phyloP scores from a whole-genome alignment of 441 rosid genomes.

The Corymbia citriodora region DNA sequence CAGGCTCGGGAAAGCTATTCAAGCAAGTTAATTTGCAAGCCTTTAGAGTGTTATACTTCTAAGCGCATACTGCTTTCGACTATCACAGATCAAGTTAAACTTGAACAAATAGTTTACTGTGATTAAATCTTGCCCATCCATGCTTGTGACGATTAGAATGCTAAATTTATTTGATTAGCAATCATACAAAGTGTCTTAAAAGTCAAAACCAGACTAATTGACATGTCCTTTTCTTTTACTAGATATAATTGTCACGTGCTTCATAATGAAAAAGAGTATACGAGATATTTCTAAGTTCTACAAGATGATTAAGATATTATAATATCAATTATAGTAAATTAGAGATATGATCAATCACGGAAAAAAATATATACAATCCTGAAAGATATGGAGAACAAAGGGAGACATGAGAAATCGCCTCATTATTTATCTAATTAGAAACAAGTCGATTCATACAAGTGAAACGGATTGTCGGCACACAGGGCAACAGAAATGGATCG shows the following conservation, averaged over 20 bases:
- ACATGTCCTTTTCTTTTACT: background rate
- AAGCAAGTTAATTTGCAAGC: no score
- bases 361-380: no score
- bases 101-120: background rate
- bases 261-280: background rate
- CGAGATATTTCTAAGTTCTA: background rate
- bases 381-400: background rate
- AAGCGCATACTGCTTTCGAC: background rate
- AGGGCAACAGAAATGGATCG: background rate
- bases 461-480: background rate
- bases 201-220: background rate
- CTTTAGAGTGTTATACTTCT: background rate
- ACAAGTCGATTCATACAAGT: background rate
- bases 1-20: no score
- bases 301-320: background rate
- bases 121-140: no score
- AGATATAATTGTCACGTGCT: background rate
- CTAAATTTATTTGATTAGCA: background rate
- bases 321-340: background rate
- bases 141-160: background rate
- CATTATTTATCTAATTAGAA: background rate
- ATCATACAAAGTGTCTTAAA: background rate
- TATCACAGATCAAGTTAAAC: background rate
- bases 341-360: no score
- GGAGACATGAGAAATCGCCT: background rate